phyloP scores from a whole-genome alignment of 257 asterid genomes.

The Anisodus acutangulus region DNA sequence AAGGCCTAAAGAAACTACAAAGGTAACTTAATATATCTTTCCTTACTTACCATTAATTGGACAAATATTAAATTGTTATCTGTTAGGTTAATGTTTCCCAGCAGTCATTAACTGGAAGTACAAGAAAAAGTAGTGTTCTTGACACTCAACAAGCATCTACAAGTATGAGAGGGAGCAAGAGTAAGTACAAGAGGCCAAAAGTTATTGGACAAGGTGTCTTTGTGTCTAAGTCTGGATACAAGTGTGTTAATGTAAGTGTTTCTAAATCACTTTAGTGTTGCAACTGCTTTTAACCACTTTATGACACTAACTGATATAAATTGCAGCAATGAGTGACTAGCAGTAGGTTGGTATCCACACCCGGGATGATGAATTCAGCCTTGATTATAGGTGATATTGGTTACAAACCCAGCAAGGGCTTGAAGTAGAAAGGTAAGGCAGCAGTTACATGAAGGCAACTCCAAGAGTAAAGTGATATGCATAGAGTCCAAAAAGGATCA shows the following conservation, averaged over 20 bases:
- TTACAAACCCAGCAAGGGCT: not conserved
- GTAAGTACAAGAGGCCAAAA: not conserved
- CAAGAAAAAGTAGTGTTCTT: too few species aligned
- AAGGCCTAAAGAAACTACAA: too few species aligned
- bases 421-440: not conserved
- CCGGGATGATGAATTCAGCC: not conserved
- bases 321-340: too few species aligned
- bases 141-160: not conserved
- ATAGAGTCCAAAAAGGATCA: not conserved
- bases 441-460: not conserved
- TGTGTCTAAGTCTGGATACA: not conserved
- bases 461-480: not conserved
- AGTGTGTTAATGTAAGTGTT: not conserved
- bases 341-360: too few species aligned
- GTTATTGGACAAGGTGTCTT: not conserved
- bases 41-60: too few species aligned
- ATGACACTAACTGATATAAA: too few species aligned
- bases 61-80: too few species aligned
- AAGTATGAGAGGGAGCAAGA: too few species aligned
- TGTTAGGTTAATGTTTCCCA: not conserved
- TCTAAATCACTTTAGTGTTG: too few species aligned
- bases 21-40: not conserved
- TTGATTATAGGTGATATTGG: not conserved
- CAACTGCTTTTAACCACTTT: too few species aligned
- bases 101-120: not conserved